A percentile compares a stretch with the other conserved stretches of the same genome.
Conservation (phyloP, 306 rosid species). For the Lablab purpureus region DNA sequence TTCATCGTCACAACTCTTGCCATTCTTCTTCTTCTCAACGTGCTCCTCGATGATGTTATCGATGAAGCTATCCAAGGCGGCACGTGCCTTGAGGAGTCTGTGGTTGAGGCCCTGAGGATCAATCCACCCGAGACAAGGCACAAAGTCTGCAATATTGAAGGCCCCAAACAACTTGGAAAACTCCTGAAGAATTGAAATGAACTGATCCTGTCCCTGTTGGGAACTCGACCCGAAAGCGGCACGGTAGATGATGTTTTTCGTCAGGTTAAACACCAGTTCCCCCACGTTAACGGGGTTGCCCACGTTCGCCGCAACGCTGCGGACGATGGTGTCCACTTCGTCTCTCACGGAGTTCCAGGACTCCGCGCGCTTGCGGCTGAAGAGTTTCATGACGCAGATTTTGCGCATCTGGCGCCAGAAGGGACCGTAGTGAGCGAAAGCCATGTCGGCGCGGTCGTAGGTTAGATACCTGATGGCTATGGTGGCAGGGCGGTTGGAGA, state of each 20-base stretch:
- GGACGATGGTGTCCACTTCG: slow-evolving; percentile 57
- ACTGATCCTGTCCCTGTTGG: slow-evolving; percentile 70
- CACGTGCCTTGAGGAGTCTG: slow-evolving; percentile 63
- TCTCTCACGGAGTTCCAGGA: slow-evolving; percentile 78
- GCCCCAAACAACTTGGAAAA: slow-evolving; percentile 79
- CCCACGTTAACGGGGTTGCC: slow-evolving; percentile 66
- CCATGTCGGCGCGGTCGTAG: slow-evolving; percentile 87
- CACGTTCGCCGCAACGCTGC: not conserved
- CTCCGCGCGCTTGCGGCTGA: slow-evolving; percentile 74
- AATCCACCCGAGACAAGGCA: slow-evolving; percentile 65
- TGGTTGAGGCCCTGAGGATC: slow-evolving; percentile 70
- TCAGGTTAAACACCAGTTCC: slow-evolving; percentile 64
- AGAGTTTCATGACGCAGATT: slow-evolving; percentile 75
- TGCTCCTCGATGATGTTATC: slow-evolving; percentile 75
- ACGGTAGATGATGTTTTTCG: slow-evolving; percentile 61
- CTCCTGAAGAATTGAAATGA: slow-evolving; percentile 74
- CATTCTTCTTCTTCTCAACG: slow-evolving; percentile 46
- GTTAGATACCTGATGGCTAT: slow-evolving; percentile 77
- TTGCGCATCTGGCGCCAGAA: slow-evolving; percentile 92
- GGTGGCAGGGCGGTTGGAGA: slow-evolving; percentile 80
- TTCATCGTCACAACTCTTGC: slow-evolving; percentile 20
- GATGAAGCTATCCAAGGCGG: slow-evolving; percentile 62
- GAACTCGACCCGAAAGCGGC: slow-evolving; percentile 72
- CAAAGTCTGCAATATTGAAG: slow-evolving; percentile 72
- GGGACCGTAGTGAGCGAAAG: slow-evolving; percentile 84